Conservation (phyloP, 106 monocot species). For the Dioscorea alata region DNA sequence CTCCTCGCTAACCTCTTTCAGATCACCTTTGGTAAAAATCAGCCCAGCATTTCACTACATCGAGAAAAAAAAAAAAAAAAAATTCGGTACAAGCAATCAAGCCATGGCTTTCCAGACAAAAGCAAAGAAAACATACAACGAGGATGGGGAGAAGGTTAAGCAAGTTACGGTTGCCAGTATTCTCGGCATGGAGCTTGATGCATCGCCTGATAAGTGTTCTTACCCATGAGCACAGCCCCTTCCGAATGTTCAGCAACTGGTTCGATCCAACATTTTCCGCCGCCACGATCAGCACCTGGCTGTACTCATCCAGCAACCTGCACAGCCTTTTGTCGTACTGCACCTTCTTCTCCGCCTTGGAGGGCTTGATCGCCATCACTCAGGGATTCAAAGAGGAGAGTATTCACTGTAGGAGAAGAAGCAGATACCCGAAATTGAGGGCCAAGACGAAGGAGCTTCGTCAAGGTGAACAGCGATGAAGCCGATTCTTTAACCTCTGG, state of each 20-base stretch:
- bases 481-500: constrained; percentile 26
- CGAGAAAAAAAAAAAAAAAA: not conserved
- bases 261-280: constrained; percentile 93
- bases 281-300: constrained; percentile 56
- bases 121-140: constrained; percentile 26
- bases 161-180: constrained; percentile 48
- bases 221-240: constrained; percentile 77
- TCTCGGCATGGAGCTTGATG: constrained; percentile 73
- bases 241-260: constrained; percentile 69
- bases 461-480: constrained; percentile 19
- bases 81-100: not conserved
- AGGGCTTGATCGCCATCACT: constrained; percentile 67
- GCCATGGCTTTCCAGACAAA: no score
- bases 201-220: constrained; percentile 90
- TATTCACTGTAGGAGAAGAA: not conserved
- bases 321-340: constrained; percentile 77
- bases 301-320: constrained; percentile 67
- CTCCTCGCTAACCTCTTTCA: constrained; percentile 91
- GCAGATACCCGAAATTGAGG: not conserved
- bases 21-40: constrained; percentile 89
- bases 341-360: constrained; percentile 87
- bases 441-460: constrained; percentile 19
- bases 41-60: constrained; percentile 78
- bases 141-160: constrained; percentile 61
- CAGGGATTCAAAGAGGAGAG: not conserved